phyloP scores from a whole-genome alignment of 768 basidiomycete species.

The Mycena polygramma region DNA sequence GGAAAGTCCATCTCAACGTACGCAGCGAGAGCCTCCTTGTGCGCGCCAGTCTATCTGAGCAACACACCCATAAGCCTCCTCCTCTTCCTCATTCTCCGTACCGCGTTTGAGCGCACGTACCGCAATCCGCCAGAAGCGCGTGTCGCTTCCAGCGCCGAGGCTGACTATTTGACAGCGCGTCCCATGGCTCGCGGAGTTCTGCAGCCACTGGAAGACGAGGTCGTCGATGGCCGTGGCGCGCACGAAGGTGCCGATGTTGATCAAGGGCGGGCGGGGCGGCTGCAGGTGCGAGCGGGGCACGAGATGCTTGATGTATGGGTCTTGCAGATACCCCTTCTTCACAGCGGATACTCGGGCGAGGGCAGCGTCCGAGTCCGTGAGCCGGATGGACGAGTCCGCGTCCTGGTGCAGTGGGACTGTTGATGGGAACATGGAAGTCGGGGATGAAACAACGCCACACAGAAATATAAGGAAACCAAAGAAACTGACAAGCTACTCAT shows the following conservation, averaged over 20 bases:
- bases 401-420: slow-evolving; percentile 46
- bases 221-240: slow-evolving; percentile 84
- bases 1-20: slow-evolving; percentile 96
- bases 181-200: slow-evolving; percentile 55
- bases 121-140: slow-evolving; percentile 91
- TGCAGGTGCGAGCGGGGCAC: slow-evolving; percentile 75
- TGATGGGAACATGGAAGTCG: background rate
- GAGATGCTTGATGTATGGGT: slow-evolving; percentile 78
- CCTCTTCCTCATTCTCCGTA: slow-evolving; percentile 6
- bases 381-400: slow-evolving; percentile 73
- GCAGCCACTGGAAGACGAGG: slow-evolving; percentile 77
- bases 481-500: background rate
- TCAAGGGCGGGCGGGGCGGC: slow-evolving; percentile 83
- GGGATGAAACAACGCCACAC: too few relatives aligned
- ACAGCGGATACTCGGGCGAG: slow-evolving; percentile 90
- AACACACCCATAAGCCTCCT: slow-evolving; percentile 20
- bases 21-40: slow-evolving; percentile 60
- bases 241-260: slow-evolving; percentile 95
- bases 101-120: slow-evolving; percentile 60
- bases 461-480: background rate
- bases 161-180: slow-evolving; percentile 88
- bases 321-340: slow-evolving; percentile 81
- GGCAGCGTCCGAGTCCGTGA: slow-evolving; percentile 87
- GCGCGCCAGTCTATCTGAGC: slow-evolving; percentile 67
- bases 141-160: slow-evolving; percentile 95